Base-by-base conservation (phyloP, 2,329 filamentous ascomycete genomes). In the Fusarium irregulare region DNA sequence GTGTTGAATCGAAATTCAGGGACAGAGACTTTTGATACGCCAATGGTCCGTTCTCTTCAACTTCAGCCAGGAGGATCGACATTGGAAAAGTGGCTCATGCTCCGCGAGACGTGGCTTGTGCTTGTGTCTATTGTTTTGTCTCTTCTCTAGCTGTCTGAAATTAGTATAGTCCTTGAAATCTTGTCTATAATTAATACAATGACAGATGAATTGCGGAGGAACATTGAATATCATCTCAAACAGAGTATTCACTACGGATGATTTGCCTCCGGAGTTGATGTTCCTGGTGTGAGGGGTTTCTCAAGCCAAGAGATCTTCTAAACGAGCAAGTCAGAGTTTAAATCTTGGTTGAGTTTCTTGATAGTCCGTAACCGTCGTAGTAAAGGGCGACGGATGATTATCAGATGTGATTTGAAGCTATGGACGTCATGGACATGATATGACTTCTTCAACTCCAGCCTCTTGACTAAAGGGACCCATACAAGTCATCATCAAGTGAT, bases 101-200 rank as follows among this genome's bases (percentile, higher is more conserved):
- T 58, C 62, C 54, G 44, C 40, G 44, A 64, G 71, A 65, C 72
- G 70, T 74, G 72, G 72, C 73, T 73, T 74, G 37, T 56, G 60
- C 44, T 23, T 51, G 68, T 46, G 42, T 49, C 56, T 53, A 42
- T 57, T 57, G 61, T 59, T 71, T 68, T 59, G 48, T 54, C 44
- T 46, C 53, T 73, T 72, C 44, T 64, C 46, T 49, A 46, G 50
- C 59, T 58, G 58, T 49, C 63, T 44, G 51, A 53, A 64, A 56
- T 73, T 28, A 42, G 34, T 46, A 37, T 37, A 56, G 50, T 47
- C 54, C 56, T 51, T 62, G 25, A 41, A 50, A 44, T 66, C 50
- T 73, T 51, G 56, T 40, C 44, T 37, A 40, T 49, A 32, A 32
- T 25, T 30, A n/a, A n/a, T 37, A 42, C 30, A 37, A 23, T 13